phyloP scores from a whole-genome alignment of 1,284 basidiomycete species.

The Naganishia sp. region DNA sequence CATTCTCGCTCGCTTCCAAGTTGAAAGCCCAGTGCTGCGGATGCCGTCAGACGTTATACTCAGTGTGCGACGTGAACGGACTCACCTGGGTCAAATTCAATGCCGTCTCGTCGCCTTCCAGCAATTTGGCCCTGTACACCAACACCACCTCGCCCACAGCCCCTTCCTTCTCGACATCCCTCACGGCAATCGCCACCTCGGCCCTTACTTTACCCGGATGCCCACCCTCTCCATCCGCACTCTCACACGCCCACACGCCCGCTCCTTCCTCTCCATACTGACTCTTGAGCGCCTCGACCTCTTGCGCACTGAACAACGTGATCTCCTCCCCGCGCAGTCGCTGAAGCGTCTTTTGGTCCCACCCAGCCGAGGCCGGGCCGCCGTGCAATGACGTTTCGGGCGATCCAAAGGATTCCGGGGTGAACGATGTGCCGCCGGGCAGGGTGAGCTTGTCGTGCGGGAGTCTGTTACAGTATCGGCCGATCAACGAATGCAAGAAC shows the following conservation, averaged over 20 bases:
- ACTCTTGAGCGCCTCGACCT: conserved; percentile 8
- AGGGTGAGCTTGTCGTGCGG: conserved; percentile 25
- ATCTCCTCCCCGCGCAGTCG: conserved; percentile 8
- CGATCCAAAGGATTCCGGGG: conserved; percentile 23
- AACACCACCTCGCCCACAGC: conserved; percentile 26
- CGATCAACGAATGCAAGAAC: conserved; percentile 33
- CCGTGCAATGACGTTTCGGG: conserved; percentile 32
- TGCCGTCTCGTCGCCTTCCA: conserved; percentile 26
- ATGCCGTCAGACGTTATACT: not conserved
- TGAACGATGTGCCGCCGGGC: conserved; percentile 22
- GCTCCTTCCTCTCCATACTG: conserved; percentile 16
- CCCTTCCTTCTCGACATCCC: conserved; percentile 10
- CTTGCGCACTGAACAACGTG: conserved; percentile 3
- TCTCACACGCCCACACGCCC: conserved; percentile 31
- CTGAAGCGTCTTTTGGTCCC: conserved; percentile 31
- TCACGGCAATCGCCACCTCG: conserved; percentile 27
- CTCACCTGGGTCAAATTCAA: conserved; percentile 33
- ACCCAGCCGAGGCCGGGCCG: conserved; percentile 25
- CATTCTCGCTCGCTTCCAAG: conserved; percentile 29
- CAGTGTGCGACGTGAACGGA: not conserved
- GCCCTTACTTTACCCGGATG: conserved; percentile 28
- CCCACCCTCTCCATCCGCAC: conserved; percentile 30
- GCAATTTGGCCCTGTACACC: conserved; percentile 31
- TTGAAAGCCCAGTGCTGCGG: conserved; percentile 35
- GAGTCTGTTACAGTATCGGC: conserved; percentile 34